These are phyloP conservation scores for Fusarium odoratissimum DNA, from an alignment of 2,329 filamentous ascomycete genomes.

Conservation along the genomic window DNA sequence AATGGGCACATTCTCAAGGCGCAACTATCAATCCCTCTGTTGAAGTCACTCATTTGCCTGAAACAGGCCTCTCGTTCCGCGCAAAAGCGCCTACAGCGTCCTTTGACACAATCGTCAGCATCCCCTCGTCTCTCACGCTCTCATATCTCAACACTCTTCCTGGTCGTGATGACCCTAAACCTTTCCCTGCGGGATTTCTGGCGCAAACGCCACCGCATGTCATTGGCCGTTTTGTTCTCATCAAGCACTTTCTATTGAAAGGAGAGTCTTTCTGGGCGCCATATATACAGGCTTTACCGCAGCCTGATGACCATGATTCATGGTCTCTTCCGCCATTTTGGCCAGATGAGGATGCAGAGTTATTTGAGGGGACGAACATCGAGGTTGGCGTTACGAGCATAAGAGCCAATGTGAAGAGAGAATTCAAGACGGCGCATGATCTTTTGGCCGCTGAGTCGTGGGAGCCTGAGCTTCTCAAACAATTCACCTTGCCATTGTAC, in stretches of 20 bases:
- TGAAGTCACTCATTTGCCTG: conserved; percentile 63
- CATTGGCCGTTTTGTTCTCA: conserved; percentile 74
- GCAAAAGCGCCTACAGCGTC: conserved; percentile 54
- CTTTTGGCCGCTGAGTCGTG: conserved; percentile 48
- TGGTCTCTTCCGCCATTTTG: conserved; percentile 74
- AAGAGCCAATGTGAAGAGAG: conserved; percentile 56
- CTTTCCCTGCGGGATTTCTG: conserved; percentile 64
- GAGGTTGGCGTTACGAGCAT: conserved; percentile 63
- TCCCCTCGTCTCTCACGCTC: conserved; percentile 65
- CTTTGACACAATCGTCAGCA: conserved; percentile 61
- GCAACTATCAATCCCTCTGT: conserved; percentile 62
- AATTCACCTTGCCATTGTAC: conserved; percentile 64
- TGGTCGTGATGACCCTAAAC: conserved; percentile 15
- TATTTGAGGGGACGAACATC: conserved; percentile 66
- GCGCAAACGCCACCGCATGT: conserved; percentile 65
- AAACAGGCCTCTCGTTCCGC: conserved; percentile 66
- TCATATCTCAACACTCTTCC: conserved; percentile 68
- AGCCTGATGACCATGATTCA: conserved; percentile 61
- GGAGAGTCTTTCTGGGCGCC: conserved; percentile 72
- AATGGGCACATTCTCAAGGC: conserved; percentile 61
- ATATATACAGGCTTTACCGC: conserved; percentile 74
- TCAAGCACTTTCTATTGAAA: conserved; percentile 73
- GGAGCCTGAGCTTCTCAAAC: conserved; percentile 44
- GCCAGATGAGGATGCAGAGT: conserved; percentile 67
- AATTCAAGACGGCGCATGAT: conserved; percentile 58